Conservation (phyloP, 176 grass and related monocot genomes). For the Tillandsia leiboldiana region DNA sequence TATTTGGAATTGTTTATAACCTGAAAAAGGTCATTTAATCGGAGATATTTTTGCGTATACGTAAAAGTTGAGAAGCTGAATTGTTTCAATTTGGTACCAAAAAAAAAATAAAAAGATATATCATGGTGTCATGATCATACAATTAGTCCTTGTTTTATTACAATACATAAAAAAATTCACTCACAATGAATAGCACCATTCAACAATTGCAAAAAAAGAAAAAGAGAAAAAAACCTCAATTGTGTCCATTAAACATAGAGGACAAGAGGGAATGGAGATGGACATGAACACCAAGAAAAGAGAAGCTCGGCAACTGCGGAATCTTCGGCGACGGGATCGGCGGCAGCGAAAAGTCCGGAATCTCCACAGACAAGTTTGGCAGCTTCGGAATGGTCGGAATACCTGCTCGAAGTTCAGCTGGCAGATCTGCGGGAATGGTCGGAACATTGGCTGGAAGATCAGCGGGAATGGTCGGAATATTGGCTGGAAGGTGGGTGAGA, state of each 20-base stretch:
- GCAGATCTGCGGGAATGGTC: not conserved
- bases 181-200: not conserved
- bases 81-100: no score
- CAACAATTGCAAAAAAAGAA: not conserved
- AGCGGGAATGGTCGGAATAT: not conserved
- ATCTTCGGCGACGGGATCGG: constrained; percentile 36
- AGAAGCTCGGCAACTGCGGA: constrained; percentile 33
- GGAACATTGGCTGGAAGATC: not conserved
- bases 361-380: not conserved
- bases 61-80: no score
- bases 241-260: constrained; percentile 19
- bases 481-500: not conserved
- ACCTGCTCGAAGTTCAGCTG: not conserved
- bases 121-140: no score
- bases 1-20: no score
- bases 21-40: no score
- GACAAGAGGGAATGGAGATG: constrained; percentile 33
- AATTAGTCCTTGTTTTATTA: no score
- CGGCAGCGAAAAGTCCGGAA: constrained; percentile 33
- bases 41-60: no score
- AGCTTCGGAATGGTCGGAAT: constrained; percentile 1
- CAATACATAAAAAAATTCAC: no score
- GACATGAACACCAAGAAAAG: constrained; percentile 33
- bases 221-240: not conserved
- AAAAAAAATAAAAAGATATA: no score